Conservation (phyloP, 306 rosid species). For the Dryas drummondii region DNA sequence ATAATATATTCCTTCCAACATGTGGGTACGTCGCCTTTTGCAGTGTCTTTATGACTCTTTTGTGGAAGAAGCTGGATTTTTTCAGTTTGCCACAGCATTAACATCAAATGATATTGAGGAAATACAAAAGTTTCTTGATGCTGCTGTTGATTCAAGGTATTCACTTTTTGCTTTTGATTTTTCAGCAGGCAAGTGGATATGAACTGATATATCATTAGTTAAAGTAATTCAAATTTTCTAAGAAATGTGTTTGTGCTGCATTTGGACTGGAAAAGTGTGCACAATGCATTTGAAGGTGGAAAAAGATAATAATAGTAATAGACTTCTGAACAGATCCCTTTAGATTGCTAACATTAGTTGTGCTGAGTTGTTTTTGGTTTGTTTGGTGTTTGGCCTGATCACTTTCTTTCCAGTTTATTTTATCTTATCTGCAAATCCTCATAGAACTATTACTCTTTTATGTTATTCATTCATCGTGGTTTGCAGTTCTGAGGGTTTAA, state of each 20-base stretch:
- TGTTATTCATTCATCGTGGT: constrained; percentile 29
- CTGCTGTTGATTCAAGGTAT: constrained; percentile 71
- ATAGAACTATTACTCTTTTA: constrained; percentile 4
- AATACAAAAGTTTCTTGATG: constrained; percentile 81
- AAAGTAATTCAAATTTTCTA: neutral
- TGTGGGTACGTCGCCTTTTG: constrained; percentile 21
- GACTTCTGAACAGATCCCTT: neutral
- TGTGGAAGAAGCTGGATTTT: constrained; percentile 67
- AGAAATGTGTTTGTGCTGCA: neutral
- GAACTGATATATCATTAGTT: constrained; percentile 11
- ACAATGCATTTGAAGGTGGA: constrained; percentile 1
- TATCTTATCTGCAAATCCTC: constrained; percentile 7
- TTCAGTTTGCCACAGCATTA: constrained; percentile 87
- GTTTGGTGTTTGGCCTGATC: neutral
- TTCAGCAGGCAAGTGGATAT: constrained; percentile 18
- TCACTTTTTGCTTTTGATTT: constrained; percentile 22
- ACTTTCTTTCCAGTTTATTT: neutral
- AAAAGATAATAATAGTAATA: neutral
- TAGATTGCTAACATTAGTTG: constrained; percentile 10
- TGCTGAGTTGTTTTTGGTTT: constrained; percentile 2
- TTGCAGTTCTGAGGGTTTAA: constrained; percentile 86
- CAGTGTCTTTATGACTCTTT: constrained; percentile 85
- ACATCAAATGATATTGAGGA: constrained; percentile 89
- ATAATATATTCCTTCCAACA: constrained; percentile 21
- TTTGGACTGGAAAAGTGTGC: constrained; percentile 3